Conservation (phyloP, 345 rosid genomes). For the Rhizophora apiculata region DNA sequence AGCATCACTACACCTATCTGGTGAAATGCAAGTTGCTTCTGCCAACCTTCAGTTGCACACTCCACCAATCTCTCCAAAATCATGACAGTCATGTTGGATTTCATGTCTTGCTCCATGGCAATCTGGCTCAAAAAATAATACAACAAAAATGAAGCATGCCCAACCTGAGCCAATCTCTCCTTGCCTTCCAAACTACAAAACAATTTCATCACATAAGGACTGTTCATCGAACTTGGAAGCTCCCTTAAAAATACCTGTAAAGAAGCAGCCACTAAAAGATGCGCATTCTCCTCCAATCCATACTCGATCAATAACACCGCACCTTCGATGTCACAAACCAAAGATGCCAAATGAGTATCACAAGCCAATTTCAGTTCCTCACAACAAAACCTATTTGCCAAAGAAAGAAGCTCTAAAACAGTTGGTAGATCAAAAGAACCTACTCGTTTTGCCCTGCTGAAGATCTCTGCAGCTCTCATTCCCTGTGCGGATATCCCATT, state of each 20-base stretch:
- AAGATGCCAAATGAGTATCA: constrained; percentile 1
- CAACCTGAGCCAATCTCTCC: constrained; percentile 3
- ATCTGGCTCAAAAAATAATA: constrained; percentile 2
- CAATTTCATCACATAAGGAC: neutral
- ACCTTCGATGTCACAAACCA: neutral
- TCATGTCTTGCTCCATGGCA: constrained; percentile 2
- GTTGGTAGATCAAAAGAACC: constrained; percentile 1
- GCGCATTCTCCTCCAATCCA: neutral
- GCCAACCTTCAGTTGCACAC: constrained; percentile 2
- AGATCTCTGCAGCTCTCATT: neutral
- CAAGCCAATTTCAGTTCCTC: neutral
- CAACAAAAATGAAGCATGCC: constrained; percentile 2
- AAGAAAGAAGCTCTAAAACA: constrained; percentile 2
- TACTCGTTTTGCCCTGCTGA: neutral
- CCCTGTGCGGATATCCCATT: neutral
- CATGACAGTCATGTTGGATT: neutral
- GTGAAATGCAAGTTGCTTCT: constrained; percentile 3
- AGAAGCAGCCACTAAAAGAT: constrained; percentile 3
- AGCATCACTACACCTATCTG: constrained; percentile 1
- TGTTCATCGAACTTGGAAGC: neutral
- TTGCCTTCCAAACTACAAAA: neutral
- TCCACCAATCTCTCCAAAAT: neutral
- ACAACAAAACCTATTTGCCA: constrained; percentile 1
- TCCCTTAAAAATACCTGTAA: constrained; percentile 1
- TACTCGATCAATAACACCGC: constrained; percentile 1